Conservation (phyloP, 1,284 basidiomycete genomes). For the Sphaerobolus stellatus region DNA sequence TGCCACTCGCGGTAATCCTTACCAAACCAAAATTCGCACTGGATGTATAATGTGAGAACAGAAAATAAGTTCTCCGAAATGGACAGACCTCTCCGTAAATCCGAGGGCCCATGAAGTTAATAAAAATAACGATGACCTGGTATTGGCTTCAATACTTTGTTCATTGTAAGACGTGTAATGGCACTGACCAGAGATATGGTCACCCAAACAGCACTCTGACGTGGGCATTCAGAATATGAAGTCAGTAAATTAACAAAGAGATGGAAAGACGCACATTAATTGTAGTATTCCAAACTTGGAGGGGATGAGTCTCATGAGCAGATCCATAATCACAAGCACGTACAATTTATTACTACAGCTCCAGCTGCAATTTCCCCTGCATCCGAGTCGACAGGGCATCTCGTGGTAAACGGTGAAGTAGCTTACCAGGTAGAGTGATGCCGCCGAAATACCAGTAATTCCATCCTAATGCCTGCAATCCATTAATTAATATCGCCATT, state of each 20-base stretch:
- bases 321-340: not conserved
- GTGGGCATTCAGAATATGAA: not conserved
- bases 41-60: not conserved
- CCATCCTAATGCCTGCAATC: conserved; percentile 65
- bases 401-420: not conserved
- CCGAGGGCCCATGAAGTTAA: conserved; percentile 71
- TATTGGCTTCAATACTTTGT: not conserved
- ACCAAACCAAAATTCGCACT: conserved; percentile 11
- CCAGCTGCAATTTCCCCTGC: conserved; percentile 72
- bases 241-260: too few species aligned
- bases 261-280: not conserved
- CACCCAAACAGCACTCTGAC: conserved; percentile 69
- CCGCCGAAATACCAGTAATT: conserved; percentile 80
- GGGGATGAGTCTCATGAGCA: not conserved
- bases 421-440: conserved; percentile 55
- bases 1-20: conserved; percentile 58
- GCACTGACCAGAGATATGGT: conserved; percentile 54
- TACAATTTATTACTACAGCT: conserved; percentile 69
- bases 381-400: not conserved
- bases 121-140: conserved; percentile 60
- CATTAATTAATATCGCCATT: not conserved
- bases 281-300: conserved; percentile 47
- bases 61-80: conserved; percentile 22
- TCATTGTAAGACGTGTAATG: not conserved
- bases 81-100: conserved; percentile 35